Conservation (phyloP, 225 moss, liverwort and hornwort genomes). For the Physcomitrium patens region DNA sequence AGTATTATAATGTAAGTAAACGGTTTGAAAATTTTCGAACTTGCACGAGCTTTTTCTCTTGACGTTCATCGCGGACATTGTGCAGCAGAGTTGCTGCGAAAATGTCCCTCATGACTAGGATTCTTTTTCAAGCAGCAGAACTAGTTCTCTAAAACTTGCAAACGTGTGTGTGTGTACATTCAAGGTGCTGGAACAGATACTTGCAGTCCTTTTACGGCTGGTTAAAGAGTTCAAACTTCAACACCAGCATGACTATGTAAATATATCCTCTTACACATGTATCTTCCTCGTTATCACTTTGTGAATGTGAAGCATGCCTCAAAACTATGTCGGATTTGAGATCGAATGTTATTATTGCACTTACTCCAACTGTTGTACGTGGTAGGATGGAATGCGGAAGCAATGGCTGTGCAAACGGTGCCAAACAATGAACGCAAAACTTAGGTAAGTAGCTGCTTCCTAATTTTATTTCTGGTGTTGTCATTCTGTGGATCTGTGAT, state of each 20-base stretch:
- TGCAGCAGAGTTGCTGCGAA: not conserved
- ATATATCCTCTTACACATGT: constrained; percentile 5
- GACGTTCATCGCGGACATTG: not conserved
- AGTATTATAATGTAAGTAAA: constrained; percentile 76
- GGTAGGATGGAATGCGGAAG: constrained; percentile 94
- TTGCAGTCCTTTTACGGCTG: constrained; percentile 73
- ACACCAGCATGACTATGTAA: constrained; percentile 92
- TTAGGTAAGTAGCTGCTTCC: constrained; percentile 51
- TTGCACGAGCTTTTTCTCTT: not conserved
- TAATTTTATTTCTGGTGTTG: not conserved
- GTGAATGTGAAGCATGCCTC: not conserved
- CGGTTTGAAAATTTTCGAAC: not conserved
- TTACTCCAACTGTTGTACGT: too few species aligned
- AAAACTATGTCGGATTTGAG: constrained; percentile 6
- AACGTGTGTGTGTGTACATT: constrained; percentile 8
- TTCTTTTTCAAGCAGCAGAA: not conserved
- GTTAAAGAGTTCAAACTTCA: constrained; percentile 92
- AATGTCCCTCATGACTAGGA: not conserved
- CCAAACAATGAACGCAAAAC: constrained; percentile 95
- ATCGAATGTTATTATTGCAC: not conserved
- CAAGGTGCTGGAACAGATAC: constrained; percentile 96
- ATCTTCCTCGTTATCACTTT: not conserved
- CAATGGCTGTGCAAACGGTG: constrained; percentile 93
- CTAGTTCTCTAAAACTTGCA: constrained; percentile 5
- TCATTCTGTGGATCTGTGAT: constrained; percentile 1